Evolutionary conservation across 2,329 filamentous ascomycete genomes (phyloP), one percentile per base, ranked within the genome.

Genomic region (Setomelanomma holmii): DNA sequence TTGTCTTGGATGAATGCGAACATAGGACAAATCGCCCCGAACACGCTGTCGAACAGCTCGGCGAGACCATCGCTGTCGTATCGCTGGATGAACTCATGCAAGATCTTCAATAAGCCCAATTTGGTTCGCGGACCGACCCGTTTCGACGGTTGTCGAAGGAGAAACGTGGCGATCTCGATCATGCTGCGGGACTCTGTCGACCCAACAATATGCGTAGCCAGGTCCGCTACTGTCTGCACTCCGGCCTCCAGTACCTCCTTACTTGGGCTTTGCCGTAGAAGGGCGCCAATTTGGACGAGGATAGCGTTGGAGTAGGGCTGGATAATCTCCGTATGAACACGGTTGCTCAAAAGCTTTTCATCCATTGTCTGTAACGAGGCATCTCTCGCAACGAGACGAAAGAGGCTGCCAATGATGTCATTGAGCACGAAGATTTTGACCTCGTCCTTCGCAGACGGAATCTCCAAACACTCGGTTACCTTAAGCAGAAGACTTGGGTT

Each of bases 1-100:
- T 87, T 84, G 72, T 98, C 93, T 63, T 87, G 90, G 78, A 98
- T 93, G 71, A 93, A 96, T 48, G 91, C 90, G 69, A 96, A 98
- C 27, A 98, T 82, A 0, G 90, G 87, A 4, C 90, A 88, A 8
- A 95, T 76, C 0, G 90, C 90, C 40, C 85, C 80, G 69, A 89
- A 96, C 0, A 96, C 84, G 30, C 84, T 81, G 39, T 82, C 77
- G 42, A 85, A 85, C 14, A 93, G 76, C 20, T 82, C 80, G 5
- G 75, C 66, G 42, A 89, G 81, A 53, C 82, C 80, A 41, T 82
- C 75, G 8, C 83, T 75, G 50, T 85, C 78, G 55, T 85, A 86
- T 1, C 89, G 78, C 7, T 86, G 85, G 39, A 96, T 82, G 59
- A 97, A 96, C 55, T 89, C 86, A 68, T 95, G 86, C 16, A 98